Evolutionary conservation across 202 grass and related monocot genomes (phyloP), one percentile per base, ranked within the genome.

Genomic region (Miscanthus sacchariflorus): DNA sequence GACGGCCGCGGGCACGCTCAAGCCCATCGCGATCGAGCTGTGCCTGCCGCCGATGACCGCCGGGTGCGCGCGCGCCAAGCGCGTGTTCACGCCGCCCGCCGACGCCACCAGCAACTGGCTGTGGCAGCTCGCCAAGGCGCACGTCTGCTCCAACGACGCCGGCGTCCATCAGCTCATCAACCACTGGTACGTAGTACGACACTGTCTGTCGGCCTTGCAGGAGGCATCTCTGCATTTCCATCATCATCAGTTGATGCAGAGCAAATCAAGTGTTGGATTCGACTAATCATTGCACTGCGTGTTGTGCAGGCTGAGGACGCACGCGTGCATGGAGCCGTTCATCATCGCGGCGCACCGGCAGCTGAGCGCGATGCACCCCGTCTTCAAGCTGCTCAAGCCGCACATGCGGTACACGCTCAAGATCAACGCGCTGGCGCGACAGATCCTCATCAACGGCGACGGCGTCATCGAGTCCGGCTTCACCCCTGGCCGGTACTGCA

Each of bases 381-480:
- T 99, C 76, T 95, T 95, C 91, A 99, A 96, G 91, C 78, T 99
- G 70, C 89, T 99, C 70, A 91, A 96, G 86, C 93, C 97, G 48
- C 94, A 99, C 91, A 96, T 95, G 94, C 52, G 94, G 10, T 96
- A 99, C 86, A 99, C 89, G 64, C 78, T 99, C 19, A 86, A 99
- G 87, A 91, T 99, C 87, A 99, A 99, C 86, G 88, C 88, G n/a
- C 70, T 96, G 77, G 97, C 97, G 11, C 87, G 97, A 27, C 97
- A 99, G 65, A 99, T 96, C 71, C 91, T 99, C 76, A 95, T 99
- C 93, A 96, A 87, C 23, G 97, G 89, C 77, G 97, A 91, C 69
- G 97, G 97, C 70, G 91, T 99, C 81, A 96, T 99, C 86, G 97
- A 99, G 84, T 95, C 97, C 0, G 94, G 93, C 0, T 96, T 99